Conservation (phyloP, 2,329 filamentous ascomycete genomes). For the Annulohypoxylon truncatum region DNA sequence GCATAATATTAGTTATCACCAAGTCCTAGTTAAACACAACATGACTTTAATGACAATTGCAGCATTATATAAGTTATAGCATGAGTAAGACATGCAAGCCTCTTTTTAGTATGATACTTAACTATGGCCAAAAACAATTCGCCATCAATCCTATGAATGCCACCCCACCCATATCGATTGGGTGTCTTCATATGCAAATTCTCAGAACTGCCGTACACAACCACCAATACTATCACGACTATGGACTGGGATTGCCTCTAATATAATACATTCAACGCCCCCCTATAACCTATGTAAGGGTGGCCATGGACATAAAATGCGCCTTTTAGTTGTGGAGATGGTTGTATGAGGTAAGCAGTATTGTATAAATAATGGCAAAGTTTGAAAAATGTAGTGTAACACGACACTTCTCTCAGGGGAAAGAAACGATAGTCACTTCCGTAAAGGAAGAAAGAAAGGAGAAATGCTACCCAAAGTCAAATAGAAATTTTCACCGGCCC, state of each 20-base stretch:
- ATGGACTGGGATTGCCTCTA: background rate
- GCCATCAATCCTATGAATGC: background rate
- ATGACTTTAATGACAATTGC: background rate
- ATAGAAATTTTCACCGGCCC: background rate
- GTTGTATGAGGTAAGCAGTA: background rate
- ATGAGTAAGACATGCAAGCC: conserved; percentile 1
- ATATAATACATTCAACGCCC: background rate
- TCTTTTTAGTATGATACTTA: background rate
- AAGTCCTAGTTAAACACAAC: background rate
- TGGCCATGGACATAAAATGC: background rate
- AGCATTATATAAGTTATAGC: background rate
- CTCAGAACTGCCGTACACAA: background rate
- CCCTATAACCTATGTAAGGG: background rate
- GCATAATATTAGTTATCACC: background rate
- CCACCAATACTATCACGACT: background rate
- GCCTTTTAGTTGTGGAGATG: background rate
- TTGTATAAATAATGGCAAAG: background rate
- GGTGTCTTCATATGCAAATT: background rate
- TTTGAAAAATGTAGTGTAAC: background rate
- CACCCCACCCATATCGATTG: background rate
- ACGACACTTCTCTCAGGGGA: background rate
- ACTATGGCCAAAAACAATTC: background rate
- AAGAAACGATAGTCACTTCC: background rate
- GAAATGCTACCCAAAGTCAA: background rate
- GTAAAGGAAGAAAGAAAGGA: background rate